A percentile compares a stretch with the other conserved stretches of the same genome.
These are phyloP conservation scores for Flaveria floridana DNA, from an alignment of 140 eudicot genomes.

Conservation along the genomic window DNA sequence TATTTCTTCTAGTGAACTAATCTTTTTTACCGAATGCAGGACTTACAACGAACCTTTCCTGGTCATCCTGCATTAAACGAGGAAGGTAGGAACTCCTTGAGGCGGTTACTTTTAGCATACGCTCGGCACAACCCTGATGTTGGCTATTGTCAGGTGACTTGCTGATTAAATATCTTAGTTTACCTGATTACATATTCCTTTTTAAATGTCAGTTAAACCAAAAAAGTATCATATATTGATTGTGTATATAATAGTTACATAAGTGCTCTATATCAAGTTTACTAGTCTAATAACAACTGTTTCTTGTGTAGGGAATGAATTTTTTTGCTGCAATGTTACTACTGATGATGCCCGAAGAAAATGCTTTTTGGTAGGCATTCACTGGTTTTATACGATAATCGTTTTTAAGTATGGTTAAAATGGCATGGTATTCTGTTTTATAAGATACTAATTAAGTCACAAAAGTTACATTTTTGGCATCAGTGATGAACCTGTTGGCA, in stretches of 20 bases:
- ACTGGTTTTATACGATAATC: not conserved
- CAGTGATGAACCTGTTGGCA: constrained; percentile 12
- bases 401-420: constrained; percentile 3
- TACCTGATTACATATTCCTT: too few species aligned
- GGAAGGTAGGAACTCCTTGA: constrained; percentile 77
- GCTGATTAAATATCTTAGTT: not conserved
- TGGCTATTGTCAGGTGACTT: constrained; percentile 94
- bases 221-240: too few species aligned
- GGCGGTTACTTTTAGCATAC: constrained; percentile 87
- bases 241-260: too few species aligned
- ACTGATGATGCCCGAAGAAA: constrained; percentile 98
- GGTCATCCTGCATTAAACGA: constrained; percentile 98
- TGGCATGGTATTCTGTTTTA: constrained; percentile 18
- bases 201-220: not conserved
- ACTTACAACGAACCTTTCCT: constrained; percentile 93
- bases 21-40: constrained; percentile 47
- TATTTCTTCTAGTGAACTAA: constrained; percentile 29
- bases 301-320: constrained; percentile 83
- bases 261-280: too few species aligned
- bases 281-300: not conserved
- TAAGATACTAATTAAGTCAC: not conserved
- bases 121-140: constrained; percentile 92
- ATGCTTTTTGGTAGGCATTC: constrained; percentile 86
- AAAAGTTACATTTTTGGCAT: not conserved
- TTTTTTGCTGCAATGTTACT: constrained; percentile 93